Evolutionary conservation across 371 early-diverging fungal species (phyloP), one percentile per base, ranked within the genome.

Genomic region (Mucor sp.): DNA sequence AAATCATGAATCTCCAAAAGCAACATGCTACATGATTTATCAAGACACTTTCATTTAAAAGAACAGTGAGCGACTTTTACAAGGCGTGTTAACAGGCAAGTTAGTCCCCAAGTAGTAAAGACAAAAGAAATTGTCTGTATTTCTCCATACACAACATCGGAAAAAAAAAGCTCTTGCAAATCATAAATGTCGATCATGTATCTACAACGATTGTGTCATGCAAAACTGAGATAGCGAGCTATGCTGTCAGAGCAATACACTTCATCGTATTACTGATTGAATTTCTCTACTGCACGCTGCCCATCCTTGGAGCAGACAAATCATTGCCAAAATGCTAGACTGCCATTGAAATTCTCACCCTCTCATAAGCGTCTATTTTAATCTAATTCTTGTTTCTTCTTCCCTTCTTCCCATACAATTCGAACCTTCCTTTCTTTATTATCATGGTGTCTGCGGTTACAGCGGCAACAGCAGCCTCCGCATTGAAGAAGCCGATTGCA

Each of bases 401-500:
- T 50, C 50, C 23, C 23, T 19, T 23, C 50, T 50, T 50, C 14
- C 50, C 50, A 50, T 25, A 50, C 23, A 50, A 50, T 25, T 50
- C 12, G 23, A 37, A 25, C 0, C 23, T 3, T 7, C 21, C 35
- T 48, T 61, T 44, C 37, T 37, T 17, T 58, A 56, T 8, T 56
- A 39, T 4, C 33, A 66, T 66, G 66, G 66, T 59, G 25, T 50
- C 66, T 39, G 23, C 27, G 32, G 58, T 50, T 19, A 65, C 47
- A 59, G 44, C 61, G 19, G 48, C 60, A 33, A 43, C 65, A 23
- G 21, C 48, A 25, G 57, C 56, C 8, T 35, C 63, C 4, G 23
- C 41, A 41, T 32, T 65, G 35, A 66, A 66, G 33, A 66, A 71
- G 47, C 39, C 58, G n/a, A 64, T 57, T 47, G 67, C 63, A 37